These are phyloP conservation scores for Cordyceps fumosorosea DNA, from an alignment of 2,329 filamentous ascomycete genomes.

Conservation along the genomic window DNA sequence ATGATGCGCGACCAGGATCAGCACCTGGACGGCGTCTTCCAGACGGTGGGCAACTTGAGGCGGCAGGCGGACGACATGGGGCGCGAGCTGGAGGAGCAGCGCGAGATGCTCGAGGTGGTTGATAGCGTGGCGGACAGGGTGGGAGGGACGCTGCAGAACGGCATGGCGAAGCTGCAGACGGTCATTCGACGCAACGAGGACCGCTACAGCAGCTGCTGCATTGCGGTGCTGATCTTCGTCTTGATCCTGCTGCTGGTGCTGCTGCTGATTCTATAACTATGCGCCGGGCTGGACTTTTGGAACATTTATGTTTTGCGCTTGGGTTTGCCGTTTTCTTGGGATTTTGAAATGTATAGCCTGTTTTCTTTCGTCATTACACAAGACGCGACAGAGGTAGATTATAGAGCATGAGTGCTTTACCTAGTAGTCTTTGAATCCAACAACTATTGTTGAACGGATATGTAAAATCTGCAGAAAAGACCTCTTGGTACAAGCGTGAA, in stretches of 20 bases:
- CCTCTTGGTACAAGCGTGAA: too few species aligned
- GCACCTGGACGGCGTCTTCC: constrained; percentile 85
- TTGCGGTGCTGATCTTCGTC: constrained; percentile 79
- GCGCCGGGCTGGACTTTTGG: not conserved
- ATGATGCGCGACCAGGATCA: constrained; percentile 95
- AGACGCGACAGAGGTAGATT: not conserved
- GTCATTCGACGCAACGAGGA: constrained; percentile 91
- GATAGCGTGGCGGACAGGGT: constrained; percentile 83
- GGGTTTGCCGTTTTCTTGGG: not conserved
- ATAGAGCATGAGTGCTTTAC: not conserved
- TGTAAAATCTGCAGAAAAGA: too few species aligned
- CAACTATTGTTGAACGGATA: too few species aligned
- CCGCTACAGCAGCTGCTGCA: constrained; percentile 80
- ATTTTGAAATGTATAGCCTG: constrained; percentile 1
- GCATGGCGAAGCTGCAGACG: constrained; percentile 77
- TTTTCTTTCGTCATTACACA: not conserved
- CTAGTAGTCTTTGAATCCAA: not conserved
- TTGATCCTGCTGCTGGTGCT: constrained; percentile 81
- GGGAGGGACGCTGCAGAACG: constrained; percentile 74
- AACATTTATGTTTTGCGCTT: not conserved
- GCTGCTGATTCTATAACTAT: constrained; percentile 52
- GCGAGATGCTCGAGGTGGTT: constrained; percentile 77
- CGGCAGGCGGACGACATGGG: constrained; percentile 95
- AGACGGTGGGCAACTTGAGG: constrained; percentile 84
- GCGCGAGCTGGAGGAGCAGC: constrained; percentile 89